Conservation (phyloP, 768 basidiomycete genomes). For the Lactifluus hygrophoroides region DNA sequence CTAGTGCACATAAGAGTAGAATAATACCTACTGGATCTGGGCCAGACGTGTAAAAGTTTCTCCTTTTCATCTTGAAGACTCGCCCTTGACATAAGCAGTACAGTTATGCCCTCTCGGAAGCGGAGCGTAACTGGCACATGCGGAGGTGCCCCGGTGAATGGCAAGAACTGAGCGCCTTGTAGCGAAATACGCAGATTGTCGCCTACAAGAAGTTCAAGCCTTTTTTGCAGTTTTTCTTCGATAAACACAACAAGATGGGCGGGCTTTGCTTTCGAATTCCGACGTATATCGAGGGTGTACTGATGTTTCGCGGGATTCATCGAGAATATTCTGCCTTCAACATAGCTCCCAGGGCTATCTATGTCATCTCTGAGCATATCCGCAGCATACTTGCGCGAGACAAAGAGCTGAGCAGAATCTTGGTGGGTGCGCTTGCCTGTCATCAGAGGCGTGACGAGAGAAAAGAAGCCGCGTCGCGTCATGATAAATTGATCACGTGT, state of each 20-base stretch:
- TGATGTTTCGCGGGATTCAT: not conserved
- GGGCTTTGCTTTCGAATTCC: not conserved
- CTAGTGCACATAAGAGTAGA: not conserved
- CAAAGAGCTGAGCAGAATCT: not conserved
- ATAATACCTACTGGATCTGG: not conserved
- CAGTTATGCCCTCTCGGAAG: slow-evolving; percentile 9
- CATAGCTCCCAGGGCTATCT: not conserved
- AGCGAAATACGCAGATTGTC: not conserved
- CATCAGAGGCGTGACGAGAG: not conserved
- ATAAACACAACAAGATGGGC: not conserved
- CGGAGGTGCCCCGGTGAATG: not conserved
- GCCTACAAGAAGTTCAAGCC: slow-evolving; percentile 1
- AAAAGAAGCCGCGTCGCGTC: not conserved
- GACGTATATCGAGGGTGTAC: slow-evolving; percentile 9
- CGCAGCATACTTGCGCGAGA: not conserved
- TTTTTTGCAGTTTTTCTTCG: slow-evolving; percentile 5
- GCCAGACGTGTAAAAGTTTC: slow-evolving; percentile 3
- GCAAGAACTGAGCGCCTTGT: slow-evolving; percentile 3
- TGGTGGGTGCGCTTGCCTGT: slow-evolving; percentile 1
- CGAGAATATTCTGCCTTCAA: slow-evolving; percentile 4
- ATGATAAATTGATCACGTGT: not conserved
- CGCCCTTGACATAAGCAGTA: slow-evolving; percentile 2
- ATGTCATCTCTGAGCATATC: slow-evolving; percentile 2
- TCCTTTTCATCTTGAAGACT: slow-evolving; percentile 2
- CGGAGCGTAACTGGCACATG: not conserved